Evolutionary conservation across 2,329 filamentous ascomycete species (phyloP), one percentile per base, ranked within the genome.

Genomic region (Ophiostoma sp.): DNA sequence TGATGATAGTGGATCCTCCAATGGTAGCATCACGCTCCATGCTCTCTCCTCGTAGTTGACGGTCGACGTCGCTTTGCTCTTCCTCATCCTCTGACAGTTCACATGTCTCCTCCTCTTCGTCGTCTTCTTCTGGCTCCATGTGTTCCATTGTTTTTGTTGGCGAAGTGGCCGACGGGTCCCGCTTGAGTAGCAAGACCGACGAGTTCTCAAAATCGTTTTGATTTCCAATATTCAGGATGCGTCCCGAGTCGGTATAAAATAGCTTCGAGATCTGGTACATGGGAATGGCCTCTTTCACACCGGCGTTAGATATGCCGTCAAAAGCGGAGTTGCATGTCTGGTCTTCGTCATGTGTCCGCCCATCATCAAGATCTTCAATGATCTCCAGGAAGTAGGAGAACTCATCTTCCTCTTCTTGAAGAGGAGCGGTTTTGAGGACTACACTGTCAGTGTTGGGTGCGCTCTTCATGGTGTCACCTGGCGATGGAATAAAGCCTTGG

Each of bases 221-320:
- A 28, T 82, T 82, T 19, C 85, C 84, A 72, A 98, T 94, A 75
- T 97, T 97, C 33, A 98, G 85, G 11, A 98, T 93, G 77, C 93
- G 93, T 22, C 94, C 94, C 0, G 93, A 97, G 77, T 97, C 93
- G 0, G 94, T 94, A 78, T 97, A 98, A 82, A 97, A 97, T 42
- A 97, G 93, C 79, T 97, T 97, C 6, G 94, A 93, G 5, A 97
- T 88, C 78, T 89, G 84, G 45, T 84, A 81, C 3, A 88, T 82
- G 0, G 87, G 86, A n/a, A 89, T 83, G 0, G 81, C 82, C 74
- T 90, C 88, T 50, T 84, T 82, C 70, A 89, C 84, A 3, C 87
- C 87, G 19, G 85, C 83, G 11, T 78, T 79, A 0, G 76, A 45
- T 6, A 88, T 79, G 8, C 82, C 82, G 64, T 87, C 83, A 64